phyloP scores from a whole-genome alignment of 202 grass and related monocot species.

The Sporobolus alterniflorus region DNA sequence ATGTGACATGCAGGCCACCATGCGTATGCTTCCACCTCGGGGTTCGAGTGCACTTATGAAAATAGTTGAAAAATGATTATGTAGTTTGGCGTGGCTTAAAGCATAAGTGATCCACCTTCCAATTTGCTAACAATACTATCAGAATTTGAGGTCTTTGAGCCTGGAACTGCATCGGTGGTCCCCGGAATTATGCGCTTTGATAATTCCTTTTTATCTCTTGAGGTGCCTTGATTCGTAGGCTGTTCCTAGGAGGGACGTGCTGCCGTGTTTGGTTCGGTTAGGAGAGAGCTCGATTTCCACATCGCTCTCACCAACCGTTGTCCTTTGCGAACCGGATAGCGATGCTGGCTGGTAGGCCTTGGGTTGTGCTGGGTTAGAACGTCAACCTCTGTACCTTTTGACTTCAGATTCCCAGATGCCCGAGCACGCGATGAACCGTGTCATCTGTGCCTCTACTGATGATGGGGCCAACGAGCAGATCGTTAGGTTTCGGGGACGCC shows the following conservation, averaged over 20 bases:
- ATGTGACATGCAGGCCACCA: conserved; percentile 7
- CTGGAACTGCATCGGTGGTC: neutral
- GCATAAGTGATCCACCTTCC: conserved; percentile 22
- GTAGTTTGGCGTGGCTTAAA: conserved; percentile 19
- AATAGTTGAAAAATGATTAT: neutral
- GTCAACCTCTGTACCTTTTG: conserved; percentile 30
- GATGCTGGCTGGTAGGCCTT: conserved; percentile 32
- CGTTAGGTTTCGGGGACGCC: no score
- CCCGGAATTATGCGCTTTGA: neutral
- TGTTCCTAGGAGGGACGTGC: neutral
- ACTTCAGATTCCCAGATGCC: neutral
- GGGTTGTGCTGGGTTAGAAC: neutral
- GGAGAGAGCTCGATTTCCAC: neutral
- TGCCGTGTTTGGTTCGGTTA: neutral
- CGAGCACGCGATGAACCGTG: neutral
- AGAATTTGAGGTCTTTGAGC: neutral
- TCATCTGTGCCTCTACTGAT: neutral
- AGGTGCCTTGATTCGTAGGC: neutral
- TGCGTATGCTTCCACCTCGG: conserved; percentile 3
- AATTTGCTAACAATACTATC: neutral
- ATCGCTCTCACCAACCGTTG: conserved; percentile 40
- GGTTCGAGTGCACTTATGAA: neutral
- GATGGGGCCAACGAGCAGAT: no score
- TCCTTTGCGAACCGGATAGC: neutral
- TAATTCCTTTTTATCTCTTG: neutral